phyloP scores from a whole-genome alignment of 768 basidiomycete genomes.

The Termitomyces sp. region DNA sequence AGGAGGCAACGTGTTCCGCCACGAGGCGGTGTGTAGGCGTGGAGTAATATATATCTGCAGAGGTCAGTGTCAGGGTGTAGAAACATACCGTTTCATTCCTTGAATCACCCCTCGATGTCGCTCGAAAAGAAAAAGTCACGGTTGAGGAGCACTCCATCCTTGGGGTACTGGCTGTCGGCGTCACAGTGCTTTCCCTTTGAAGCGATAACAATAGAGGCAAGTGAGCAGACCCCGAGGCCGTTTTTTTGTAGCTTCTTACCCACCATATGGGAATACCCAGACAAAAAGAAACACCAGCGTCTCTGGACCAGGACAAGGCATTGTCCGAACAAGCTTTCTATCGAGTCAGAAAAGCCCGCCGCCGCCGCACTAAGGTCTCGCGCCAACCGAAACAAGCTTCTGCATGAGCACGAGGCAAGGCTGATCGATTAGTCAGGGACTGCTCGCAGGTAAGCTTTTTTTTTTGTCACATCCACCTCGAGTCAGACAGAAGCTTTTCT shows the following conservation, averaged over 20 bases:
- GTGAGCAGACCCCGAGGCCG: neutral
- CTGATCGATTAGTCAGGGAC: neutral
- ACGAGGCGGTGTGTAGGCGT: constrained; percentile 1
- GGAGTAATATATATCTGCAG: neutral
- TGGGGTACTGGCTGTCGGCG: neutral
- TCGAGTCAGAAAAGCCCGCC: neutral
- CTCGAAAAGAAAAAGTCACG: neutral
- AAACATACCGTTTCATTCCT: neutral
- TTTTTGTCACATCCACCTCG: neutral
- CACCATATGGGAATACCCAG: neutral
- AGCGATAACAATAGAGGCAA: neutral
- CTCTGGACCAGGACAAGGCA: neutral
- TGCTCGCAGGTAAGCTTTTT: neutral
- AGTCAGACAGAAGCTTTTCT: neutral
- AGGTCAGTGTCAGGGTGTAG: neutral
- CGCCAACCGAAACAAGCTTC: no score
- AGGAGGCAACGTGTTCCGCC: neutral
- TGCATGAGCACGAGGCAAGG: neutral
- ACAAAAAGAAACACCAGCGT: neutral
- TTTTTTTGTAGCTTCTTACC: neutral
- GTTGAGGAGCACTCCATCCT: neutral
- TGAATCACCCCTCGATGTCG: neutral
- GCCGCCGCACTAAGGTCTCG: no score
- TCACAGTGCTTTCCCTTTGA: neutral
- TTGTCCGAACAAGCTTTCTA: neutral